Conservation (phyloP, 2,329 filamentous ascomycete genomes). For the Ceratocystis lukuohia region DNA sequence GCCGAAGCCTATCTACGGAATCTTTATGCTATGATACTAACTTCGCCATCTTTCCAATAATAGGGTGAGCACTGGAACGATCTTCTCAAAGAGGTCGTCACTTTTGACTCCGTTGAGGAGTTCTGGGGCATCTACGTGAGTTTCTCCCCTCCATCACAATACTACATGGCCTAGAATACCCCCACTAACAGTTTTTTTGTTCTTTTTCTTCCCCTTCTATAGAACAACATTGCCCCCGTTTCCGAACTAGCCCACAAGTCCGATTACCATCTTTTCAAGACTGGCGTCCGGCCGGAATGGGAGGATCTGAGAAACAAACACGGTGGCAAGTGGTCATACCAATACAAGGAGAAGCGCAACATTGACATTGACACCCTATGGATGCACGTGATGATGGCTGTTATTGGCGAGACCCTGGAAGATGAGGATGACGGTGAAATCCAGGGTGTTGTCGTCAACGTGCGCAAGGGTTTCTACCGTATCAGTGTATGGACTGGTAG, state of each 20-base stretch:
- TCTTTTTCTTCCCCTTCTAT: neutral
- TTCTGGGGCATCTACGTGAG: constrained; percentile 99
- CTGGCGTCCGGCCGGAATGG: constrained; percentile 93
- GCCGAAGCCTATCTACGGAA: neutral
- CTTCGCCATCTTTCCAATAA: neutral
- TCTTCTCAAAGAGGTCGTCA: constrained; percentile 94
- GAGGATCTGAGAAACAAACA: constrained; percentile 98
- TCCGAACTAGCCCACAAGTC: constrained; percentile 95
- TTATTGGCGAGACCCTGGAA: constrained; percentile 95
- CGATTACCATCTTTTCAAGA: constrained; percentile 99
- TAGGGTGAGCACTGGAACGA: constrained; percentile 98
- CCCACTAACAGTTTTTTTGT: neutral
- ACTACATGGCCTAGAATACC: neutral
- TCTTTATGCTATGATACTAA: neutral
- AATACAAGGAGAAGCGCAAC: constrained; percentile 88
- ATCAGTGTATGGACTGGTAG: constrained; percentile 96
- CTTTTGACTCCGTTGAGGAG: constrained; percentile 95
- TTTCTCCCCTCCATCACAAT: constrained; percentile 21
- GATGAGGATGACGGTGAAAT: constrained; percentile 89
- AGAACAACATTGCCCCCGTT: constrained; percentile 98
- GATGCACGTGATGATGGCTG: constrained; percentile 92
- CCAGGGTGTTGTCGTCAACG: constrained; percentile 98
- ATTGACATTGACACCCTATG: constrained; percentile 90
- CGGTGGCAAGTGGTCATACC: constrained; percentile 96
- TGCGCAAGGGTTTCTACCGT: constrained; percentile 95